Conservation (phyloP, 176 grass and related monocot species). For the Lolium perenne region DNA sequence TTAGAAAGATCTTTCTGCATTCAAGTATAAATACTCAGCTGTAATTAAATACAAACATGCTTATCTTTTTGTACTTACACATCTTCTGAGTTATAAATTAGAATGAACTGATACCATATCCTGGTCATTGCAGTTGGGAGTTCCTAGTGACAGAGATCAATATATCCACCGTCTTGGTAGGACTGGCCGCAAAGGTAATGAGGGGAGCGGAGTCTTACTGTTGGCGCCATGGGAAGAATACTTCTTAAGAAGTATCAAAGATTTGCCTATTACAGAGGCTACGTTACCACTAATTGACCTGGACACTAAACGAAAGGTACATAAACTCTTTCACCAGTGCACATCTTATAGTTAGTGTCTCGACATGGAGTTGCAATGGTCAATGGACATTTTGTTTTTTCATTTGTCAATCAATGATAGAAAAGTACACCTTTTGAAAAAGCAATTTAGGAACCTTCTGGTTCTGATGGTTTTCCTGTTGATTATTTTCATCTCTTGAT, state of each 20-base stretch:
- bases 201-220: conserved; percentile 79
- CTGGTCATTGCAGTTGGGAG: conserved; percentile 66
- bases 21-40: not conserved
- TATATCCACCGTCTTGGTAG: conserved; percentile 99
- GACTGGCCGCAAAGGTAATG: conserved; percentile 91
- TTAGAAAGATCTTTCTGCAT: not conserved
- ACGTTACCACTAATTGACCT: conserved; percentile 65
- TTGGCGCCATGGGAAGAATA: conserved; percentile 92
- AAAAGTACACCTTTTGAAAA: not conserved
- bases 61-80: conserved; percentile 21
- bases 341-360: conserved; percentile 11
- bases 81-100: conserved; percentile 14
- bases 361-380: not conserved
- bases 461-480: not conserved
- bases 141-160: conserved; percentile 88
- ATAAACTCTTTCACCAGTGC: not conserved
- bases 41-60: conserved; percentile 3
- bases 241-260: conserved; percentile 82
- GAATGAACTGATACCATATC: conserved; percentile 23
- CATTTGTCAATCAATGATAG: not conserved
- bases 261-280: conserved; percentile 81
- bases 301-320: conserved; percentile 69
- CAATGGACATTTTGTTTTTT: not conserved
- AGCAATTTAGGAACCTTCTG: not conserved
- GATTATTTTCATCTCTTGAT: not conserved